Evolutionary conservation across 192 early-diverging fungal species (phyloP), one percentile per base, ranked within the genome.

Genomic region (Bifiguratus adelaidae): DNA sequence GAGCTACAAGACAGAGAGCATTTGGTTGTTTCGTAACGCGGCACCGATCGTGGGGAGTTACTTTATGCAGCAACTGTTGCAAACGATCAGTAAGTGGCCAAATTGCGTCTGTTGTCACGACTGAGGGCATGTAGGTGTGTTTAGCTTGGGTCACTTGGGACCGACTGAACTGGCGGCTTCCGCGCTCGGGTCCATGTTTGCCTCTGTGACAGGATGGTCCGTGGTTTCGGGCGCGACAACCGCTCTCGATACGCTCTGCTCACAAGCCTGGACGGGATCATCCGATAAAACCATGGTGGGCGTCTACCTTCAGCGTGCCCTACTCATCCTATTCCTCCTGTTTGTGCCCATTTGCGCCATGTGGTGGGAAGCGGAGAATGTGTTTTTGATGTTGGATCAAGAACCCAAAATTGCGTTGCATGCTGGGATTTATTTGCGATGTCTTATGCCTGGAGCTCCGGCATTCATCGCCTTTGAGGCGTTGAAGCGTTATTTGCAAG

Each of bases 381-480:
- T 92, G 25, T 58, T 98, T 25, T 24, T 86, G 3, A 60, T 75
- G 28, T 49, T 85, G 3, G 73, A 74, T n/a, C 95, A 98, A 67
- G 78, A 93, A 30, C 58, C 68, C 0, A 60, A 71, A 27, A 54
- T 95, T 6, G 74, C 92, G 0, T 7, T 60, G 3, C 61, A 92
- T 7, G 74, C 87, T 15, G 72, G 81, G 6, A 25, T 64, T 27
- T 97, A 81, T 56, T 50, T 87, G n/a, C 57, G 71, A 2, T 81
- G 70, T 20, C 66, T 83, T 20, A 54, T 93, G 25, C 58, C 82
- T 1, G 88, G 89, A 1, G 74, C 81, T 23, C 76, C 84, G 23
- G 82, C 90, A 2, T 80, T 70, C 61, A 61, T 95, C 60, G 68
- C 76, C 15, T 84, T 85, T 72, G 91, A 95, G 47, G 86, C 84